A percentile compares a stretch with the other conserved stretches of the same genome.
These are phyloP conservation scores for Gonapodya sp. DNA, from an alignment of 192 early-diverging fungal genomes.

Conservation along the genomic window DNA sequence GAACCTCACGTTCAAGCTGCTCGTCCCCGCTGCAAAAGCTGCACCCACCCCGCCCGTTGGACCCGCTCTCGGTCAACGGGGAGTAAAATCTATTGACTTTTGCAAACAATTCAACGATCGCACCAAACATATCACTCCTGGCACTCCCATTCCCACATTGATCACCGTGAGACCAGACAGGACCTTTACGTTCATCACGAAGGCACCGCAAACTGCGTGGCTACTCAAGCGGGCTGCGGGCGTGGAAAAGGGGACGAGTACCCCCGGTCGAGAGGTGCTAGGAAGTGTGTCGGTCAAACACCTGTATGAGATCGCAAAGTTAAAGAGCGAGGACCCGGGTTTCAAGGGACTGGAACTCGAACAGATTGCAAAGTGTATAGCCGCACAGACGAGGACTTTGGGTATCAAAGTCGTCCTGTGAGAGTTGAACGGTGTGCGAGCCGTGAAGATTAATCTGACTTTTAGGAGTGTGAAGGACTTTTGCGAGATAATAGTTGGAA, in stretches of 20 bases:
- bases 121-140: constrained; percentile 69
- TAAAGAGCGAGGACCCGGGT: constrained; percentile 73
- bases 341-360: constrained; percentile 60
- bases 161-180: constrained; percentile 86
- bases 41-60: constrained; percentile 88
- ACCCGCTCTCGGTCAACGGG: constrained; percentile 89
- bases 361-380: constrained; percentile 59
- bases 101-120: constrained; percentile 96
- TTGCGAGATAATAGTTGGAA: no score
- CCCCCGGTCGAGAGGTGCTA: constrained; percentile 62
- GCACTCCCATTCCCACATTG: constrained; percentile 72
- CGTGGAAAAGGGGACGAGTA: constrained; percentile 72
- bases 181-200: constrained; percentile 80
- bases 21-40: constrained; percentile 87
- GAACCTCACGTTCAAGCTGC: constrained; percentile 42
- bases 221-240: constrained; percentile 80
- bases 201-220: constrained; percentile 80
- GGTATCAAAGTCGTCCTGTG: constrained; percentile 78
- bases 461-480: no score
- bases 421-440: neutral
- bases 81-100: constrained; percentile 97
- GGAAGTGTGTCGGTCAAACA: constrained; percentile 85
- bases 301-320: constrained; percentile 86
- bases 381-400: constrained; percentile 67
- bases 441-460: no score